Percentiles rank a stretch among this genome's conserved stretches.
Conservation (phyloP, 2,329 filamentous ascomycete species). For the Botryotinia globosa region DNA sequence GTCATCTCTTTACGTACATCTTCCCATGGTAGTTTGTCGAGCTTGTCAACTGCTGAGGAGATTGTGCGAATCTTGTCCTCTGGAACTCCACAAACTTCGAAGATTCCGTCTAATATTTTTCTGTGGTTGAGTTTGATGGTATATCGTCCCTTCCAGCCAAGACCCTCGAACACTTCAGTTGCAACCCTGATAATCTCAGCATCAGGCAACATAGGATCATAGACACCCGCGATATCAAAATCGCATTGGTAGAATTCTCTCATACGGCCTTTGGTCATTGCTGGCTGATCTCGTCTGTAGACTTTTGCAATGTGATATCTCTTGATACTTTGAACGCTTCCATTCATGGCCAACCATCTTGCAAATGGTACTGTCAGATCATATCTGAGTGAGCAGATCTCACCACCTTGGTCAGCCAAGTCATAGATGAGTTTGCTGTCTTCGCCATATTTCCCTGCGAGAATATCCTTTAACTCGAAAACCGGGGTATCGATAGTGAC, state of each 20-base stretch:
- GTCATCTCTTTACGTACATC: constrained; percentile 93
- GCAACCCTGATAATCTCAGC: constrained; percentile 84
- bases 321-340: constrained; percentile 76
- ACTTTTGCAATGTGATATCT: constrained; percentile 96
- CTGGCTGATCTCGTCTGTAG: constrained; percentile 75
- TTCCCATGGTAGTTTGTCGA: constrained; percentile 88
- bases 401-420: constrained; percentile 81
- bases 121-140: constrained; percentile 95
- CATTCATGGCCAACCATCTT: constrained; percentile 88
- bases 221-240: constrained; percentile 86
- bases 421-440: constrained; percentile 92
- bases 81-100: constrained; percentile 86
- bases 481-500: constrained; percentile 78
- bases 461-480: constrained; percentile 83
- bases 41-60: constrained; percentile 90
- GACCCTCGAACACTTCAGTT: constrained; percentile 77
- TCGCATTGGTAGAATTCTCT: constrained; percentile 97
- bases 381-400: constrained; percentile 80
- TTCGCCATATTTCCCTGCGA: constrained; percentile 88
- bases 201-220: constrained; percentile 89
- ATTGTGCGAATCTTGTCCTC: constrained; percentile 84
- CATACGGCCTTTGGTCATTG: constrained; percentile 89
- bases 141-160: constrained; percentile 63
- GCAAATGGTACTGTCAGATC: constrained; percentile 89
- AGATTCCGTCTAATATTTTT: constrained; percentile 89